Evolutionary conservation across 2,329 filamentous ascomycete species (phyloP), one percentile per base, ranked within the genome.

Genomic region (Geoglossum cookeanum): DNA sequence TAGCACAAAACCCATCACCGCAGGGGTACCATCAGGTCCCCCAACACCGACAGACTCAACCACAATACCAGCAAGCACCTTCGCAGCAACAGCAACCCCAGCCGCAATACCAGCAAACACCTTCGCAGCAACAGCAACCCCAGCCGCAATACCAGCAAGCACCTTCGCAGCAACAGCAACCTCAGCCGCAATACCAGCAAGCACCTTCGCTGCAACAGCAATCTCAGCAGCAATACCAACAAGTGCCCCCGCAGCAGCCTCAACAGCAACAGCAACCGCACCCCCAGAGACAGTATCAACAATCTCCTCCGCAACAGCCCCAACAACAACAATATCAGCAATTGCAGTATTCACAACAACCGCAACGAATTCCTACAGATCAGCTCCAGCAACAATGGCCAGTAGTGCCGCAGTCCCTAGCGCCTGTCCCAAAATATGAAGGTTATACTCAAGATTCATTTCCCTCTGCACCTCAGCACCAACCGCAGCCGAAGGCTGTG

Each of bases 391-490:
- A 68, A 22, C 66, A 65, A 2, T 67, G 65, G 13, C 69, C 67
- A 3, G 69, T 67, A 57, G 59, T 61, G 58, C 62, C 59, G 39
- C 62, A 61, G 55, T 61, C 61, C n/a, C 60, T 59, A 56, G 58
- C 66, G 47, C 70, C 69, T 2, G 78, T 80, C 60, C 60, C 67
- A 9, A 72, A 74, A 5, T 29, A 37, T 37, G 53, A 51, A 3
- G 56, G 57, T 4, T 83, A 80, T 63, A 71, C 69, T 2, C 78
- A 80, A 64, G 78, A 83, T 29, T 71, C 77, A 2, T 87, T 87
- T 64, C 84, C 85, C 1, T 73, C 78, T 1, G 80, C 78, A 32
- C 81, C 81, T 15, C 78, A 82, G 59, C 79, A 83, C 66, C 75
- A 78, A 32, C 80, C 78, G 56, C 65, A 68, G 57, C 69, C 72